Evolutionary conservation across 768 basidiomycete species (phyloP).

Genomic region (Piloderma croceum): DNA sequence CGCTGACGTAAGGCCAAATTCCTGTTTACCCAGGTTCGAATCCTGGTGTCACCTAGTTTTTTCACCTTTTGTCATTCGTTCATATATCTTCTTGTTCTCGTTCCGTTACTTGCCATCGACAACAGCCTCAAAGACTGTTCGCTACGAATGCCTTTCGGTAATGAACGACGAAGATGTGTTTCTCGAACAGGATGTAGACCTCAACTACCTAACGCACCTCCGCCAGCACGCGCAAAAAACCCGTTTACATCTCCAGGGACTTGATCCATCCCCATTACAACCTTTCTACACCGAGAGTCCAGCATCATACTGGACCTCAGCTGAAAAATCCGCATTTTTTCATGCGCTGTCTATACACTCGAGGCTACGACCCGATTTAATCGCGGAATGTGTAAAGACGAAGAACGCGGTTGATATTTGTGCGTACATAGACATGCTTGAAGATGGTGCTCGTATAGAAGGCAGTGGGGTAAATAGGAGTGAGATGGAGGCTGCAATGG

Average conservation of each 20-base stretch:
- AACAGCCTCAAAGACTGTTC: too few relatives aligned
- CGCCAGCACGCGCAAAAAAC: constrained; percentile 30
- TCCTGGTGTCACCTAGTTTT: too few relatives aligned
- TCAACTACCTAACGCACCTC: constrained; percentile 24
- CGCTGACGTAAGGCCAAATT: too few relatives aligned
- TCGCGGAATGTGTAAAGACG: constrained; percentile 59
- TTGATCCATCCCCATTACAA: constrained; percentile 19
- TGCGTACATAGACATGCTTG: constrained; percentile 55
- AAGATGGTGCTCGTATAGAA: constrained; percentile 14
- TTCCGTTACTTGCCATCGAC: too few relatives aligned
- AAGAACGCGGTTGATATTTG: constrained; percentile 66
- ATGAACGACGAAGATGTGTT: neutral
- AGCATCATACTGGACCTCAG: constrained; percentile 47
- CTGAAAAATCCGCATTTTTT: constrained; percentile 72
- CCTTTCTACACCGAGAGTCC: constrained; percentile 35
- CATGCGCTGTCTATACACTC: constrained; percentile 63
- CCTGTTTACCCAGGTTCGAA: too few relatives aligned
- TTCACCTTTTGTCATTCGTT: too few relatives aligned
- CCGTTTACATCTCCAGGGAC: constrained; percentile 33
- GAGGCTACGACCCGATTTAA: constrained; percentile 70
- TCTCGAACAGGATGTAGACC: constrained; percentile 1
- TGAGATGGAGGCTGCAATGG: constrained; percentile 24
- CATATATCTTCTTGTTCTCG: too few relatives aligned
- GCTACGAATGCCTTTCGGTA: neutral
- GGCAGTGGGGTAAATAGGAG: neutral